Evolutionary conservation across 371 early-diverging fungal genomes (phyloP).

Genomic region (Amoeboradix gromovi): DNA sequence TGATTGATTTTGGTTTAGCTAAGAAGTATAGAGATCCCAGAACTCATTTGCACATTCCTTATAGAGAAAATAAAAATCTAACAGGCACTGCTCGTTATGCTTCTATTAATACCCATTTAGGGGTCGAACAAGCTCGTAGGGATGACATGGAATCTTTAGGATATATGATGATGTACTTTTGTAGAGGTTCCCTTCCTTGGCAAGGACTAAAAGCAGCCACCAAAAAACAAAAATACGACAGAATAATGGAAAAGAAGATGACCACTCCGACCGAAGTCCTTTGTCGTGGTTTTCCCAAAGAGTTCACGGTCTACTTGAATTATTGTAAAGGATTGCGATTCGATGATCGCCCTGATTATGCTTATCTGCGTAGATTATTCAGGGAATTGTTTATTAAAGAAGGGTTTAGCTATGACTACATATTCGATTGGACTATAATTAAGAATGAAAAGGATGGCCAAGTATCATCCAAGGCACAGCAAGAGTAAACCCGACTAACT

Average conservation of each 20-base stretch:
- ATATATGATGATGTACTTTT: slow-evolving; percentile 97
- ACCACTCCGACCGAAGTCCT: slow-evolving; percentile 77
- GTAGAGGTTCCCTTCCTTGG: slow-evolving; percentile 96
- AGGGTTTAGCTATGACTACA: slow-evolving; percentile 77
- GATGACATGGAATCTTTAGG: slow-evolving; percentile 97
- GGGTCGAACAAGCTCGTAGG: slow-evolving; percentile 66
- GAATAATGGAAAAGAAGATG: slow-evolving; percentile 98
- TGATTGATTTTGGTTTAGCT: not conserved
- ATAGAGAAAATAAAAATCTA: not conserved
- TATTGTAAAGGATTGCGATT: slow-evolving; percentile 86
- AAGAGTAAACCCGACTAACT: no score
- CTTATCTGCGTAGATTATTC: slow-evolving; percentile 81
- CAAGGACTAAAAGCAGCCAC: slow-evolving; percentile 93
- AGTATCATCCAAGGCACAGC: no score
- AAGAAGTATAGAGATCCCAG: slow-evolving; percentile 39
- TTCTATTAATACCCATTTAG: not conserved
- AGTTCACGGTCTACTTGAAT: slow-evolving; percentile 83
- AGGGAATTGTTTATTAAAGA: slow-evolving; percentile 76
- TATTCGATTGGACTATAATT: slow-evolving; percentile 78
- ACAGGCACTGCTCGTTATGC: not conserved
- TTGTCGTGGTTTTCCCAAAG: slow-evolving; percentile 77
- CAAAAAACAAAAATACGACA: slow-evolving; percentile 96
- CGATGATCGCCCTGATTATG: slow-evolving; percentile 96
- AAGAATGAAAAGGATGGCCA: no score
- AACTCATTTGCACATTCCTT: slow-evolving; percentile 22